Percentiles rank a stretch among this genome's conserved stretches.
These are phyloP conservation scores for Hypholoma fasciculare DNA, from an alignment of 768 basidiomycete species.

Conservation along the genomic window DNA sequence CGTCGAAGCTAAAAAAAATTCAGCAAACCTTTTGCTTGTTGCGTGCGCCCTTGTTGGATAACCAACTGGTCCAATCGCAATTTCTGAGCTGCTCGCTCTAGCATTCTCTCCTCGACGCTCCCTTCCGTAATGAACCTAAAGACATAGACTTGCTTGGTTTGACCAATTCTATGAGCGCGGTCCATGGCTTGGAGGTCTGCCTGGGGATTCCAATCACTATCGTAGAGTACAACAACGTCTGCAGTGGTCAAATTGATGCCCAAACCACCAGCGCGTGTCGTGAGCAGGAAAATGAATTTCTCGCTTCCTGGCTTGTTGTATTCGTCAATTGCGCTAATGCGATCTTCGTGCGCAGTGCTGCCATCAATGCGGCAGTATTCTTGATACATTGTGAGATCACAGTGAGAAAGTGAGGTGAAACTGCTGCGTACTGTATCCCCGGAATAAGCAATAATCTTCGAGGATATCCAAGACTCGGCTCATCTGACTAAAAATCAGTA, in stretches of 20 bases:
- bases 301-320: constrained; percentile 95
- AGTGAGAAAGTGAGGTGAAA: background rate
- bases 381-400: constrained; percentile 26
- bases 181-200: constrained; percentile 99
- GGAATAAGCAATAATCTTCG: constrained; percentile 95
- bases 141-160: constrained; percentile 97
- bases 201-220: constrained; percentile 99
- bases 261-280: constrained; percentile 94
- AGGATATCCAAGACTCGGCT: constrained; percentile 97
- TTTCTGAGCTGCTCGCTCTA: constrained; percentile 95
- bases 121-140: constrained; percentile 97
- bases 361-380: constrained; percentile 98
- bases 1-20: background rate
- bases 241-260: constrained; percentile 97
- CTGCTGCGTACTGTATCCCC: constrained; percentile 70
- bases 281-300: constrained; percentile 95
- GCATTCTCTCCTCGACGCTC: constrained; percentile 93
- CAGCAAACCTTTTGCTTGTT: constrained; percentile 71
- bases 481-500: constrained; percentile 99
- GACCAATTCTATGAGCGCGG: constrained; percentile 93
- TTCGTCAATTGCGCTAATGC: constrained; percentile 94
- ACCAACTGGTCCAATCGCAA: constrained; percentile 93
- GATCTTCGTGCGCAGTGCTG: constrained; percentile 93
- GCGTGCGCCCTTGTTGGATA: constrained; percentile 92
- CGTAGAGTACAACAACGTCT: constrained; percentile 93